phyloP scores from a whole-genome alignment of 179 eudicot species.

The Heliamphora pulchella region DNA sequence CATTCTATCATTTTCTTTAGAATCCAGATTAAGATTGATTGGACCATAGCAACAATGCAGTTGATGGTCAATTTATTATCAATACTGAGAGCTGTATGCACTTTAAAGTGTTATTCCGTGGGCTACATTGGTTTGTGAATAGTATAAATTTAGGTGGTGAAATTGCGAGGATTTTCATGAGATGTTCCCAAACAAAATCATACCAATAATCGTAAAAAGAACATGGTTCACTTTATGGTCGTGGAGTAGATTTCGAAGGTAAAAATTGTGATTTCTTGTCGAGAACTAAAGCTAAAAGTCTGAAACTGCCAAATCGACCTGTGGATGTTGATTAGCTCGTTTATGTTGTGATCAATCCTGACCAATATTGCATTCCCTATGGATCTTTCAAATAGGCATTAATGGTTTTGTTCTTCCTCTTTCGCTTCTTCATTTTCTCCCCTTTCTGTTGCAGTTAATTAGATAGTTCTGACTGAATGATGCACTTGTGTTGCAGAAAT shows the following conservation, averaged over 20 bases:
- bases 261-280: slow-evolving; percentile 2
- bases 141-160: not conserved
- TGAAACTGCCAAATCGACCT: not conserved
- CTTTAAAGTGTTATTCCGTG: not conserved
- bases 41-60: not conserved
- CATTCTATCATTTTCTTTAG: not conserved
- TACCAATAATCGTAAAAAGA: not conserved
- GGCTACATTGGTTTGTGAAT: not conserved
- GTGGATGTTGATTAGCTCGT: not conserved
- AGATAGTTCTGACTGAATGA: not conserved
- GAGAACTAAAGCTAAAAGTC: not conserved
- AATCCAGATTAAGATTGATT: slow-evolving; percentile 1
- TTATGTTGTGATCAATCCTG: not conserved
- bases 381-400: not conserved
- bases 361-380: not conserved
- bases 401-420: not conserved
- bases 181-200: not conserved
- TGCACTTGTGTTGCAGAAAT: slow-evolving; percentile 62
- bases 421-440: slow-evolving; percentile 4
- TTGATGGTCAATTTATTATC: not conserved
- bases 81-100: not conserved
- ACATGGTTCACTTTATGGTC: not conserved
- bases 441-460: not conserved
- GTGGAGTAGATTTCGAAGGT: not conserved
- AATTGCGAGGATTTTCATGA: not conserved